These are phyloP conservation scores for Fusarium sp. DNA, from an alignment of 2,329 filamentous ascomycete genomes.

Conservation along the genomic window DNA sequence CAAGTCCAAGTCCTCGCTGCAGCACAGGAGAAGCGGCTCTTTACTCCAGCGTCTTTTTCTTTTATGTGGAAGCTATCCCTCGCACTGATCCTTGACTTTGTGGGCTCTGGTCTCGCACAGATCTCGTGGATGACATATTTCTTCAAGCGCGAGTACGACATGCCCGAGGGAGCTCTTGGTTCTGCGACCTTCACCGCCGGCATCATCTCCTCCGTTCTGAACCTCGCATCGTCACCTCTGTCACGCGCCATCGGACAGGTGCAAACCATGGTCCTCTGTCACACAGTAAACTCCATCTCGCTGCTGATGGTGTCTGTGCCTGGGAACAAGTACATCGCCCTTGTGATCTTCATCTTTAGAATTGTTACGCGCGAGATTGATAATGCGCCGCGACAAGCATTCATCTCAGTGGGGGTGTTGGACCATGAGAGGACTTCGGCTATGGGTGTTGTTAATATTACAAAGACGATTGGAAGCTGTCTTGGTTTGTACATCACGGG, in stretches of 20 bases:
- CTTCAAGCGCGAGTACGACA: constrained; percentile 35
- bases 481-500: constrained; percentile 30
- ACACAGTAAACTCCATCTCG: constrained; percentile 33
- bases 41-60: constrained; percentile 21
- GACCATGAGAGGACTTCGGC: constrained; percentile 34
- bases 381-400: constrained; percentile 32
- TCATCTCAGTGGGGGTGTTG: constrained; percentile 32
- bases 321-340: constrained; percentile 28
- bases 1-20: background rate
- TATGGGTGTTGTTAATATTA: constrained; percentile 37
- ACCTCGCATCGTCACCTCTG: constrained; percentile 29
- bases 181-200: constrained; percentile 34
- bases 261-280: constrained; percentile 35
- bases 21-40: constrained; percentile 4
- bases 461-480: constrained; percentile 36
- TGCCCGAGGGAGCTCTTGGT: constrained; percentile 27
- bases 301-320: constrained; percentile 30
- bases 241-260: constrained; percentile 31
- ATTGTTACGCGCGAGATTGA: constrained; percentile 35
- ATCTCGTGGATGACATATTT: constrained; percentile 41
- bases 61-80: constrained; percentile 37
- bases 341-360: constrained; percentile 33
- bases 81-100: constrained; percentile 31
- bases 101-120: constrained; percentile 32
- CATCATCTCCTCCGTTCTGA: constrained; percentile 34